These are phyloP conservation scores for Scopulariopsis brevicaulis DNA, from an alignment of 2,329 filamentous ascomycete genomes.

Conservation along the genomic window DNA sequence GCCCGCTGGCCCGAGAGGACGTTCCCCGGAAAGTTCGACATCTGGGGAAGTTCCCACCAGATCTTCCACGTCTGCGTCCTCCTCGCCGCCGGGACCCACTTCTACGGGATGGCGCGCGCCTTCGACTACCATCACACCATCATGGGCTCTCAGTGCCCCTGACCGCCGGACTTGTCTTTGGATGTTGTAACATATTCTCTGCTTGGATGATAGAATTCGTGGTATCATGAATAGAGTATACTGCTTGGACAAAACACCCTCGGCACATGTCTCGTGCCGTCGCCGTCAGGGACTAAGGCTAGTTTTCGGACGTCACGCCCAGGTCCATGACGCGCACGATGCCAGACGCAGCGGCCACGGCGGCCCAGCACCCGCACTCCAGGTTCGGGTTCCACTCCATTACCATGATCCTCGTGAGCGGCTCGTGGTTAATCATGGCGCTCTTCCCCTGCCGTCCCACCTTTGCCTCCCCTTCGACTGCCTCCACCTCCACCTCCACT, in stretches of 20 bases:
- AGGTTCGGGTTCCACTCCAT: slow-evolving; percentile 59
- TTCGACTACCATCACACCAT: slow-evolving; percentile 74
- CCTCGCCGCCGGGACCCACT: slow-evolving; percentile 68
- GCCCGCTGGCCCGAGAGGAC: slow-evolving; percentile 73
- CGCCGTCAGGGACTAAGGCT: neutral
- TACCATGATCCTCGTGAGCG: slow-evolving; percentile 48
- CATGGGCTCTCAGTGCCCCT: slow-evolving; percentile 37
- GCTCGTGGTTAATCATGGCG: slow-evolving; percentile 40
- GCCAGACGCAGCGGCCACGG: slow-evolving; percentile 54
- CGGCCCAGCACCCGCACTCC: slow-evolving; percentile 55
- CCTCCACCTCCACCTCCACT: too few relatives aligned
- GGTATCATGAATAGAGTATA: slow-evolving; percentile 2
- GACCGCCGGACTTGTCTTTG: neutral
- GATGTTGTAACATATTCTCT: neutral
- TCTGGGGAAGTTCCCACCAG: slow-evolving; percentile 89
- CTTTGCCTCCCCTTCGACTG: neutral
- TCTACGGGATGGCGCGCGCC: slow-evolving; percentile 69
- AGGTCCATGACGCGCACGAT: slow-evolving; percentile 57
- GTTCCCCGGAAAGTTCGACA: slow-evolving; percentile 71
- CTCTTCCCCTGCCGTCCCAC: neutral
- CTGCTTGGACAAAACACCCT: neutral
- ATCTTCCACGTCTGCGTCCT: slow-evolving; percentile 90
- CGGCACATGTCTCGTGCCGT: neutral
- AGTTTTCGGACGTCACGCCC: slow-evolving; percentile 29
- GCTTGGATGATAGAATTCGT: neutral